These are phyloP conservation scores for Nannizziopsis barbatae DNA, from an alignment of 2,329 filamentous ascomycete genomes.

Conservation along the genomic window DNA sequence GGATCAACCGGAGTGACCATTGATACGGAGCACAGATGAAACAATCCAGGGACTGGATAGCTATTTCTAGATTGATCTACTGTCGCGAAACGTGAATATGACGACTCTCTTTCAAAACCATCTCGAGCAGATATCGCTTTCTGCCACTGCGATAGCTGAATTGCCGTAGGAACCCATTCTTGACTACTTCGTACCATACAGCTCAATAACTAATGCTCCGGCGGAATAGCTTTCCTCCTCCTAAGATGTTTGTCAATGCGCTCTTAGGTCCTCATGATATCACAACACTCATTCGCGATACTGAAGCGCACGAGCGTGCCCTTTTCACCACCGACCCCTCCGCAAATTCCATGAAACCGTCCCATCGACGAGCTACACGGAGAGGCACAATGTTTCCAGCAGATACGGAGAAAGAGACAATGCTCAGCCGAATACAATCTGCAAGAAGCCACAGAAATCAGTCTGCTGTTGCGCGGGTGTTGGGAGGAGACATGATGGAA, in stretches of 20 bases:
- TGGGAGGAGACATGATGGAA: slow-evolving; percentile 77
- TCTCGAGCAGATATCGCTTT: slow-evolving; percentile 64
- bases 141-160: slow-evolving; percentile 63
- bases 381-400: slow-evolving; percentile 41
- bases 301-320: slow-evolving; percentile 84
- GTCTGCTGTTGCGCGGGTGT: slow-evolving; percentile 68
- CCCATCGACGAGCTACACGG: slow-evolving; percentile 37
- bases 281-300: slow-evolving; percentile 86
- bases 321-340: slow-evolving; percentile 83
- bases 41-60: neutral
- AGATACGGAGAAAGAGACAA: slow-evolving; percentile 29
- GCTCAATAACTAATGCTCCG: neutral
- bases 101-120: slow-evolving; percentile 63
- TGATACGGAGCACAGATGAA: neutral
- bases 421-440: slow-evolving; percentile 39
- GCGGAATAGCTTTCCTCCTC: slow-evolving; percentile 60
- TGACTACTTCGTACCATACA: slow-evolving; percentile 1
- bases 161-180: slow-evolving; percentile 49
- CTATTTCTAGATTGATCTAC: neutral
- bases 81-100: slow-evolving; percentile 15
- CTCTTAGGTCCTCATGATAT: slow-evolving; percentile 83
- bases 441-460: slow-evolving; percentile 50
- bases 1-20: neutral
- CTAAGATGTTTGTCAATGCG: slow-evolving; percentile 93
- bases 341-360: slow-evolving; percentile 29